phyloP scores from a whole-genome alignment of 148 eudicot genomes.

The Rhododendron simsii region DNA sequence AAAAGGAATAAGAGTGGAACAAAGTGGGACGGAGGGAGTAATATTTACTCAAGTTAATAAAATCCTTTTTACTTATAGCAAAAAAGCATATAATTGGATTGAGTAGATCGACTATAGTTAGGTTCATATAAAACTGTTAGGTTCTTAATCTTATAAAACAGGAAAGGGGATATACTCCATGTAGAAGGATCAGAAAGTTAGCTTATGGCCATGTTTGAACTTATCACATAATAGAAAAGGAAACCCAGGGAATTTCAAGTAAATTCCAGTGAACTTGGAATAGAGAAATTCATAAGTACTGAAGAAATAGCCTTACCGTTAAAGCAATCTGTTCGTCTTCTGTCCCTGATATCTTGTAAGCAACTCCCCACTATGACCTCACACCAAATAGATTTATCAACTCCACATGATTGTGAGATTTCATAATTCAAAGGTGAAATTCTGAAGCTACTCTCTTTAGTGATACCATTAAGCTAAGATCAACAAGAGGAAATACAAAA shows the following conservation, averaged over 20 bases:
- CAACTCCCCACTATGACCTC: slow-evolving; percentile 71
- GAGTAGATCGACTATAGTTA: neutral
- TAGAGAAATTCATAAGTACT: neutral
- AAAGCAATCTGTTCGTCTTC: slow-evolving; percentile 72
- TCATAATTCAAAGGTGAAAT: neutral
- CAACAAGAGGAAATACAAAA: neutral
- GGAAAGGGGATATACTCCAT: neutral
- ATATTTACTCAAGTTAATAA: too few species aligned
- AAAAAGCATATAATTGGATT: neutral
- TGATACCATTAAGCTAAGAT: neutral
- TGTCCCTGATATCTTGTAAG: slow-evolving; percentile 67
- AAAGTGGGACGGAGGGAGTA: too few species aligned
- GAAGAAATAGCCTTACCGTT: slow-evolving; percentile 34
- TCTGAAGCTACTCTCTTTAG: neutral
- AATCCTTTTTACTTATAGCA: neutral
- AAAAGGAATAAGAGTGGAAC: too few species aligned
- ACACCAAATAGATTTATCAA: slow-evolving; percentile 8
- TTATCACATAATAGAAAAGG: neutral
- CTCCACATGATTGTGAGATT: neutral
- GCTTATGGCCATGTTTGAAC: neutral
- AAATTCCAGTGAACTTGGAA: neutral
- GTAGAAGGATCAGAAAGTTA: neutral
- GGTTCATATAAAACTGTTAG: neutral
- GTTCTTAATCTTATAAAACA: neutral
- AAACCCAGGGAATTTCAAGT: neutral